phyloP scores from a whole-genome alignment of 2,329 filamentous ascomycete genomes.

The Botrytis medusae region DNA sequence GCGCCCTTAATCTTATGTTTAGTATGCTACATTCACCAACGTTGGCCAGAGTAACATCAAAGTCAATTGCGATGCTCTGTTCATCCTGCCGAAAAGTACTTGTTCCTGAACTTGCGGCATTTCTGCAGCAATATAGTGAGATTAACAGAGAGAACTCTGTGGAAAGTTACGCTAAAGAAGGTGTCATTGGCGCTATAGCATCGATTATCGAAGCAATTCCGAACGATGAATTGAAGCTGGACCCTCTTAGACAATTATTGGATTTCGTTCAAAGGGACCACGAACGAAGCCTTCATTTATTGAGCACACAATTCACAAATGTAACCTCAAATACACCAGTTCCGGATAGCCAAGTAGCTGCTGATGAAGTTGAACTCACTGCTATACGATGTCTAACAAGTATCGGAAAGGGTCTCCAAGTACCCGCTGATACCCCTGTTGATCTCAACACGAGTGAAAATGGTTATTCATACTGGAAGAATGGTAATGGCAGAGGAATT shows the following conservation, averaged over 20 bases:
- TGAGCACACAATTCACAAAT: slow-evolving; percentile 14
- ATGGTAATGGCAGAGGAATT: slow-evolving; percentile 48
- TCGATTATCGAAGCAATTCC: slow-evolving; percentile 72
- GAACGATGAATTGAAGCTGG: slow-evolving; percentile 54
- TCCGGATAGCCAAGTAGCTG: not conserved
- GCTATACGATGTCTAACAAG: slow-evolving; percentile 67
- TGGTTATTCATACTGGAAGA: slow-evolving; percentile 49
- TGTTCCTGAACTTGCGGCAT: slow-evolving; percentile 64
- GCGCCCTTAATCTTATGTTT: slow-evolving; percentile 74
- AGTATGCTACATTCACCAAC: slow-evolving; percentile 61
- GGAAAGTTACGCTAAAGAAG: slow-evolving; percentile 70
- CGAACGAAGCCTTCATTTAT: slow-evolving; percentile 41
- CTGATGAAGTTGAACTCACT: slow-evolving; percentile 42
- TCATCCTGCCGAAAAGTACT: slow-evolving; percentile 71
- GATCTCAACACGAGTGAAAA: slow-evolving; percentile 58
- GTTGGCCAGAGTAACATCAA: slow-evolving; percentile 68
- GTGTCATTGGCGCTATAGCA: slow-evolving; percentile 71
- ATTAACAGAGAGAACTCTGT: slow-evolving; percentile 59
- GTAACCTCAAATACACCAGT: not conserved
- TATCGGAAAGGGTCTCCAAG: slow-evolving; percentile 72
- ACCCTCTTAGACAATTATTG: slow-evolving; percentile 58
- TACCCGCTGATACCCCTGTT: slow-evolving; percentile 63
- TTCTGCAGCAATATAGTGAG: slow-evolving; percentile 69
- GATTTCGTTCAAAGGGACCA: slow-evolving; percentile 63
- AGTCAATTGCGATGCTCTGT: slow-evolving; percentile 72